A percentile compares a stretch with the other conserved stretches of the same genome.
phyloP scores from a whole-genome alignment of 2,329 filamentous ascomycete genomes.

The Dactylellina parvicollis region DNA sequence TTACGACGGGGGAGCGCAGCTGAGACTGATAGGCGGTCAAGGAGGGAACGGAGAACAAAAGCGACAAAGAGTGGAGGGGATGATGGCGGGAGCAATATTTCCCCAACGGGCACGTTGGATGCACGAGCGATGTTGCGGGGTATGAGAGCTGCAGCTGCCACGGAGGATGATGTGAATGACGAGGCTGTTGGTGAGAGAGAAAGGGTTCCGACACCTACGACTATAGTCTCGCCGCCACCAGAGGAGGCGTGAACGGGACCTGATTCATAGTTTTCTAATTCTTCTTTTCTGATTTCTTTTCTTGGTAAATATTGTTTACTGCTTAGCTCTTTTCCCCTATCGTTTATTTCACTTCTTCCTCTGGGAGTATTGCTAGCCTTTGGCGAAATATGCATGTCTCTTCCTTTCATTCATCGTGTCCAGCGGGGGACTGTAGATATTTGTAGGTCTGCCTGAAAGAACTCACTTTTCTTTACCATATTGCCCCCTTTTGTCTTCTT shows the following conservation, averaged over 20 bases:
- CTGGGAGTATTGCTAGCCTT: conserved; percentile 45
- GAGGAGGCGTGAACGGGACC: conserved; percentile 36
- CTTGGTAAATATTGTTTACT: conserved; percentile 55
- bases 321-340: conserved; percentile 40
- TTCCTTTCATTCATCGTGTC: conserved; percentile 44
- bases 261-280: conserved; percentile 39
- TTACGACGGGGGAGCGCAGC: conserved; percentile 39
- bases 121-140: conserved; percentile 47
- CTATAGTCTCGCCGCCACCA: conserved; percentile 54
- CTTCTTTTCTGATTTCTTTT: conserved; percentile 55
- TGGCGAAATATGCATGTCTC: conserved; percentile 3
- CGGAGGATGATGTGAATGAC: conserved; percentile 55
- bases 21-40: conserved; percentile 44
- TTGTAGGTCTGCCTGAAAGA: conserved; percentile 17
- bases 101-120: conserved; percentile 42
- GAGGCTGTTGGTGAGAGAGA: conserved; percentile 31
- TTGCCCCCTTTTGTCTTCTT: neutral
- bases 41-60: conserved; percentile 40
- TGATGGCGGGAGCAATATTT: conserved; percentile 32
- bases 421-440: conserved; percentile 54
- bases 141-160: conserved; percentile 33
- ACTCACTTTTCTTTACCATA: neutral
- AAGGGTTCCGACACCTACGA: conserved; percentile 50
- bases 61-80: conserved; percentile 29
- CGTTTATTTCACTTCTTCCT: conserved; percentile 29